phyloP scores from a whole-genome alignment of 2,329 filamentous ascomycete species.

The Arthrobotrys conoides region DNA sequence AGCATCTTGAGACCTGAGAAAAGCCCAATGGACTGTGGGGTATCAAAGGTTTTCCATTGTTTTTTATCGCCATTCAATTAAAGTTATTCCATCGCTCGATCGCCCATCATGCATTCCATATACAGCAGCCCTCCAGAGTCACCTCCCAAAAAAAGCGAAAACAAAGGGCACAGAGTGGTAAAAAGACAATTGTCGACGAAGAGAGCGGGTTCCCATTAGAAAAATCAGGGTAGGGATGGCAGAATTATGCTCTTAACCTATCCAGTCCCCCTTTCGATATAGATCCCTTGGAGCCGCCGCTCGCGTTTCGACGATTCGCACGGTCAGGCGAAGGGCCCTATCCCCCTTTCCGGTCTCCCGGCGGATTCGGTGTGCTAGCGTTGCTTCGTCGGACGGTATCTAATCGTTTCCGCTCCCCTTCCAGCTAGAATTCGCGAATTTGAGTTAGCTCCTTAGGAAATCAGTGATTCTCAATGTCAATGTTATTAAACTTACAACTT shows the following conservation, averaged over 20 bases:
- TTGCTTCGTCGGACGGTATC: constrained; percentile 43
- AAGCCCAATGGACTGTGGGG: background rate
- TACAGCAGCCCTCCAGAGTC: background rate
- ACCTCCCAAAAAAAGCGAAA: background rate
- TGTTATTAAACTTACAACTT: constrained; percentile 62
- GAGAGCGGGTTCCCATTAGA: background rate
- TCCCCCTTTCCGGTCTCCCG: constrained; percentile 54
- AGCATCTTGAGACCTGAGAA: no score
- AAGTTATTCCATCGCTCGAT: constrained; percentile 1
- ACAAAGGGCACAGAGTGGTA: background rate
- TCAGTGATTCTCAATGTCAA: background rate
- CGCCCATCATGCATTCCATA: background rate
- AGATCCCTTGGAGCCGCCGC: constrained; percentile 5
- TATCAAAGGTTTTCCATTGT: constrained; percentile 33
- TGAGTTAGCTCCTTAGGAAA: background rate
- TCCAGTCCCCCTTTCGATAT: constrained; percentile 1
- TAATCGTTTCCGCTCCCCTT: constrained; percentile 50
- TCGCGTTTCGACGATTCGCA: constrained; percentile 4
- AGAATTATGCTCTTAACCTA: background rate
- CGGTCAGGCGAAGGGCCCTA: constrained; percentile 20
- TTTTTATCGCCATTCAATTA: constrained; percentile 26
- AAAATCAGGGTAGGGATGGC: background rate
- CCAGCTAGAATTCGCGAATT: constrained; percentile 32
- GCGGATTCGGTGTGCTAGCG: constrained; percentile 52
- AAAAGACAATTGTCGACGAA: background rate